Evolutionary conservation across 495 filamentous ascomycete species (phyloP).

Genomic region (Aspergillus mulundensis): DNA sequence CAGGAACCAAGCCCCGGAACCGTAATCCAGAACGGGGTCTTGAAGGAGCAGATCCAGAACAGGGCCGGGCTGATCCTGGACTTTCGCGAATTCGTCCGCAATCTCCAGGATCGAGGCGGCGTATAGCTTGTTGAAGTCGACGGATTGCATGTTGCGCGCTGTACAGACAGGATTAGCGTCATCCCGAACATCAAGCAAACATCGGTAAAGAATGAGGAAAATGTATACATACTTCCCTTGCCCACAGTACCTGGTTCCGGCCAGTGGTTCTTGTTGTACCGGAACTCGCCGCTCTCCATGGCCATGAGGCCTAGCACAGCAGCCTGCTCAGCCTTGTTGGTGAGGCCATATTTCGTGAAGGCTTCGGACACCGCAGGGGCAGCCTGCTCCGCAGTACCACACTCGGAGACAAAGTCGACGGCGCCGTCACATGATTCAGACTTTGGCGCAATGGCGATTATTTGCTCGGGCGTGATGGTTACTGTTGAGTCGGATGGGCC

Average conservation of each 20-base stretch:
- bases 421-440: slow-evolving; percentile 14
- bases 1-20: slow-evolving; percentile 70
- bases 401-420: slow-evolving; percentile 46
- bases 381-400: slow-evolving; percentile 61
- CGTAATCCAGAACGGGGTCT: slow-evolving; percentile 64
- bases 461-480: slow-evolving; percentile 39
- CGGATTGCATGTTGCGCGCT: slow-evolving; percentile 71
- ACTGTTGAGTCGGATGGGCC: slow-evolving; percentile 2
- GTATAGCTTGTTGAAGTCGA: slow-evolving; percentile 58
- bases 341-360: slow-evolving; percentile 55
- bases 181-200: too few species aligned
- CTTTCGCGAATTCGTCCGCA: slow-evolving; percentile 27
- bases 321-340: slow-evolving; percentile 52
- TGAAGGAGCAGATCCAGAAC: slow-evolving; percentile 56
- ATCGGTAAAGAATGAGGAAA: too few species aligned
- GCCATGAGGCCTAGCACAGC: slow-evolving; percentile 61
- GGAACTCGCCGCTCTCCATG: slow-evolving; percentile 64
- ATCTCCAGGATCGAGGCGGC: slow-evolving; percentile 54
- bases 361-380: slow-evolving; percentile 52
- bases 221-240: slow-evolving; percentile 60
- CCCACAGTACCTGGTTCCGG: slow-evolving; percentile 51
- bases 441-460: slow-evolving; percentile 47
- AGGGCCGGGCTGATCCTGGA: slow-evolving; percentile 36
- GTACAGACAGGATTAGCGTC: not conserved
- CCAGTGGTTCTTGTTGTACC: slow-evolving; percentile 62